Evolutionary conservation across 2,329 filamentous ascomycete genomes (phyloP).

Genomic region (Xylaria hypoxylon): DNA sequence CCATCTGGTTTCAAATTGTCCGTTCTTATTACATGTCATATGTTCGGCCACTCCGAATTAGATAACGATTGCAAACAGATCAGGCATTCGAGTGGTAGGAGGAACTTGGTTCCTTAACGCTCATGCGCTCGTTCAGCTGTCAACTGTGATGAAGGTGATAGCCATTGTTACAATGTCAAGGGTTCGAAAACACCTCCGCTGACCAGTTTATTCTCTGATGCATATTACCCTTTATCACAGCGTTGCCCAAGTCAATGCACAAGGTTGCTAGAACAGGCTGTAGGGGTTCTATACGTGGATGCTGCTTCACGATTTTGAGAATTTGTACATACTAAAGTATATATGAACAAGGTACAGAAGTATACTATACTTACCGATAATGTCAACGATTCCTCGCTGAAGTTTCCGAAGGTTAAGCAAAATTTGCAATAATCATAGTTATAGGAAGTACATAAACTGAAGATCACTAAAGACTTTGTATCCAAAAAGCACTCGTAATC

Average conservation of each 20-base stretch:
- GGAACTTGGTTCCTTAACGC: not conserved
- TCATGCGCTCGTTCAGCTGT: not conserved
- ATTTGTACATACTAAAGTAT: too few species aligned
- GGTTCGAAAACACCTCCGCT: not conserved
- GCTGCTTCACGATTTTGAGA: not conserved
- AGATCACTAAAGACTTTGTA: not conserved
- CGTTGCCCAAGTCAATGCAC: not conserved
- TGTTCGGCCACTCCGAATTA: not conserved
- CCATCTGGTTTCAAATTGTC: not conserved
- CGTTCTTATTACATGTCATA: constrained; percentile 1
- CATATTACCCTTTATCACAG: not conserved
- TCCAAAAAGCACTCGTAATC: not conserved
- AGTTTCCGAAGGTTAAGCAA: too few species aligned
- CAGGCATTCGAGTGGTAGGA: not conserved
- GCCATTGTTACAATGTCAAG: not conserved
- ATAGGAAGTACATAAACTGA: not conserved
- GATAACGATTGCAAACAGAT: not conserved
- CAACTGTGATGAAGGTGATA: not conserved
- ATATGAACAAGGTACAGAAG: too few species aligned
- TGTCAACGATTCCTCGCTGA: too few species aligned
- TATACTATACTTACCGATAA: too few species aligned
- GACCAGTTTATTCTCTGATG: not conserved
- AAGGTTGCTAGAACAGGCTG: not conserved
- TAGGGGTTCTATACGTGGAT: not conserved
- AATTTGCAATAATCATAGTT: not conserved